Evolutionary conservation across 164 flowering plant genomes (phyloP).

Genomic region (Echeveria elegans): DNA sequence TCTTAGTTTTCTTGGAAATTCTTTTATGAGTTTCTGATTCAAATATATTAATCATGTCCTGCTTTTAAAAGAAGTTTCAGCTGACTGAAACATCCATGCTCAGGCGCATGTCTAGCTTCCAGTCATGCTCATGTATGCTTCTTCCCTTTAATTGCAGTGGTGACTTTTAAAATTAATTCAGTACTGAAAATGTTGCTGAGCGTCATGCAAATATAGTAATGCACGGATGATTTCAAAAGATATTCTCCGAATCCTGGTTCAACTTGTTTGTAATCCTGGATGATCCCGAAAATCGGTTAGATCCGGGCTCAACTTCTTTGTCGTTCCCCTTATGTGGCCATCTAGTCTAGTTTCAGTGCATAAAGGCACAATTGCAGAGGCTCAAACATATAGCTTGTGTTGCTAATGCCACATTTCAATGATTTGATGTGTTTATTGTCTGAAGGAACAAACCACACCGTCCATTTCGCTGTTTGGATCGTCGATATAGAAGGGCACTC

Average conservation of each 20-base stretch:
- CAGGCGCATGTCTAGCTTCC: too few species aligned
- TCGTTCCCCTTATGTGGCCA: not conserved
- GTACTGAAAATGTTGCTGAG: not conserved
- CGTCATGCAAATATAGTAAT: not conserved
- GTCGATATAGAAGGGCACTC: conserved; percentile 89
- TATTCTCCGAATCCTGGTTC: not conserved
- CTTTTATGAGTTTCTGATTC: not conserved
- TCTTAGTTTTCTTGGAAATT: not conserved
- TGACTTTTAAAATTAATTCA: not conserved
- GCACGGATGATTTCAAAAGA: not conserved
- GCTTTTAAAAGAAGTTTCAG: not conserved
- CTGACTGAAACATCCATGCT: not conserved
- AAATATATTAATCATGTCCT: not conserved
- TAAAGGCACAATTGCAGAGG: not conserved
- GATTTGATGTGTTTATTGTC: conserved; percentile 3
- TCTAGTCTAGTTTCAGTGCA: not conserved
- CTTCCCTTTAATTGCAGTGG: not conserved
- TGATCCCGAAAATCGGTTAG: not conserved
- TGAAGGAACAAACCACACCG: conserved; percentile 77
- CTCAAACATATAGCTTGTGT: not conserved
- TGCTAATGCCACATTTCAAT: not conserved
- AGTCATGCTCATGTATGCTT: not conserved
- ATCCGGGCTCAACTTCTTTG: not conserved
- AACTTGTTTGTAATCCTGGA: not conserved
- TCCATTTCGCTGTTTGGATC: conserved; percentile 88